Evolutionary conservation across 2,329 filamentous ascomycete species (phyloP), one percentile per base, ranked within the genome.

Genomic region (Calonectria henricotiae): DNA sequence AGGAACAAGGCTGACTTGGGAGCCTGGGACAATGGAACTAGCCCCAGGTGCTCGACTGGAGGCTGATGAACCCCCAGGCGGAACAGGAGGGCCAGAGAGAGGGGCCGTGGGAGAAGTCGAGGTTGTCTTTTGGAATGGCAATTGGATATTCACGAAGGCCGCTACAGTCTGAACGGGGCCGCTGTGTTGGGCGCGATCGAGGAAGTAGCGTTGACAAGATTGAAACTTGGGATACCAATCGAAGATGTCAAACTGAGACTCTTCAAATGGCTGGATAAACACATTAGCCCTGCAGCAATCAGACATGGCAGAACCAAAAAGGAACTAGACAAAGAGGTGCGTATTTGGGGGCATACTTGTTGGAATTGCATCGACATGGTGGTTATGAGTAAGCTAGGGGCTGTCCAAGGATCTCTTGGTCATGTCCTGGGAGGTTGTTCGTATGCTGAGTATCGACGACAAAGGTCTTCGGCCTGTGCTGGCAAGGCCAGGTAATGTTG

Each of bases 151-250:
- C 84, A 98, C 86, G 81, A 96, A 95, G 7, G 95, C 93, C 23
- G 95, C 95, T 58, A 98, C 89, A 9, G 95, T 94, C 83, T 98
- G 95, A 15, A 98, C 94, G 11, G 92, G 89, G 20, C 88, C 89
- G 73, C 91, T 93, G 81, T 97, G 92, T 81, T 98, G 96, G 7
- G 95, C 94, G 79, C 96, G 91, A 78, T 98, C 94, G 78, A 98
- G 86, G 80, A 98, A 99, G 85, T 96, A 98, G 68, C 90, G 90
- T 75, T 96, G 91, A 83, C 96, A 99, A 74, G 91, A 95, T 82
- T 96, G 92, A 81, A 97, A 97, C 70, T 93, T 92, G 11, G 94
- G 93, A 81, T 97, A 93, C 96, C 96, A 98, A 71, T 95, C 93
- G 80, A 98, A 92, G 73, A 98, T 93, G 82, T 96, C 93, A 82